phyloP scores from a whole-genome alignment of 768 basidiomycete genomes.

The Mycena floridula region DNA sequence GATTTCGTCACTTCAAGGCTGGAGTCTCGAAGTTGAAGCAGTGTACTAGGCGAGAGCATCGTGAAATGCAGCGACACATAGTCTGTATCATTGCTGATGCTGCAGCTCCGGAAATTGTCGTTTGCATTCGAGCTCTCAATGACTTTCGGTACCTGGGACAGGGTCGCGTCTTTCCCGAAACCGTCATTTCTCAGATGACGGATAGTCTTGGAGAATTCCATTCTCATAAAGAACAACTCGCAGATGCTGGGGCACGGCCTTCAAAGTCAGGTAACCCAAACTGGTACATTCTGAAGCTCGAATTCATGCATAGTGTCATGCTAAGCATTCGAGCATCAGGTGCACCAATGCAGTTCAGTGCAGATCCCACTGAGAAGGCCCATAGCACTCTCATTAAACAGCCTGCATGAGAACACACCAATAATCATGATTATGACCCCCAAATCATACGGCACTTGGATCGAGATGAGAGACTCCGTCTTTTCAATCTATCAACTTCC shows the following conservation, averaged over 20 bases:
- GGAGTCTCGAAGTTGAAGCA: constrained; percentile 35
- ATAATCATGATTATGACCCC: constrained; percentile 23
- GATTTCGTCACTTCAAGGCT: constrained; percentile 30
- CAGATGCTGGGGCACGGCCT: not conserved
- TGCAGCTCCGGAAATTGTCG: constrained; percentile 21
- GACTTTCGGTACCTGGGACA: constrained; percentile 33
- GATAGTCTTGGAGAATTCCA: not conserved
- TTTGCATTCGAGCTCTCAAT: constrained; percentile 25
- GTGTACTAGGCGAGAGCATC: constrained; percentile 32
- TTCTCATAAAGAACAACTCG: not conserved
- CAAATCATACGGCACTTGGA: constrained; percentile 29
- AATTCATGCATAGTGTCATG: constrained; percentile 27
- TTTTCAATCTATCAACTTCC: constrained; percentile 24
- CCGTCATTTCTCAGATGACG: constrained; percentile 10
- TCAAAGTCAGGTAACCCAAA: constrained; percentile 8
- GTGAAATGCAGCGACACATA: constrained; percentile 28
- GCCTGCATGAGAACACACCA: constrained; percentile 16
- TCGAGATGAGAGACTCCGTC: constrained; percentile 19
- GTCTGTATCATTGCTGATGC: constrained; percentile 29
- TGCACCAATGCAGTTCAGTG: constrained; percentile 26
- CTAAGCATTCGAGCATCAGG: constrained; percentile 22
- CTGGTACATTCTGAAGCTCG: constrained; percentile 38
- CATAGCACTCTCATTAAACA: constrained; percentile 27
- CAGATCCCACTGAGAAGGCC: constrained; percentile 26
- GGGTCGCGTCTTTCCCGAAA: constrained; percentile 18